phyloP scores from a whole-genome alignment of 768 basidiomycete genomes.

The Boletus coccyginus region DNA sequence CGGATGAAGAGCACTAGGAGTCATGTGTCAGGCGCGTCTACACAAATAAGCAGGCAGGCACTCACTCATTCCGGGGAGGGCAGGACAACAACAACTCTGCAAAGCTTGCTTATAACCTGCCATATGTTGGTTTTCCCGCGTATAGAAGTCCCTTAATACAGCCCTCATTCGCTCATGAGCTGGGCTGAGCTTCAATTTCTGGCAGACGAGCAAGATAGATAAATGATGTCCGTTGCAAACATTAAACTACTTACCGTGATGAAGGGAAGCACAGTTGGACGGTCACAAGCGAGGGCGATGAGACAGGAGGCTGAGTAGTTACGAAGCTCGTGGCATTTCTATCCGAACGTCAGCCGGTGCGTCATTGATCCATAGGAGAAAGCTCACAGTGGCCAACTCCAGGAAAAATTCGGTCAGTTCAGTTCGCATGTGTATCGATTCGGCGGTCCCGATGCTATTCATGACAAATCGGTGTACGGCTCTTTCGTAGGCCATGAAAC shows the following conservation, averaged over 20 bases:
- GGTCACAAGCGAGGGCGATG: conserved; percentile 42
- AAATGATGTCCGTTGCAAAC: background rate
- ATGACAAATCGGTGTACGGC: conserved; percentile 43
- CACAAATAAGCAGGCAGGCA: background rate
- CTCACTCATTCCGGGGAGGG: conserved; percentile 34
- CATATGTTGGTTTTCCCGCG: conserved; percentile 25
- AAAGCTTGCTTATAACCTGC: conserved; percentile 30
- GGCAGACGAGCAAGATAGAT: background rate
- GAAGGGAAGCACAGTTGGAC: conserved; percentile 35
- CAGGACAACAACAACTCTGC: conserved; percentile 27
- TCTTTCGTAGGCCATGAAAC: conserved; percentile 36
- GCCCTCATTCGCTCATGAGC: conserved; percentile 20
- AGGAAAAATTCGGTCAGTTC: conserved; percentile 42
- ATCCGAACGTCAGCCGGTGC: conserved; percentile 1
- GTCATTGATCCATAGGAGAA: background rate
- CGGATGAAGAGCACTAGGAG: conserved; percentile 30
- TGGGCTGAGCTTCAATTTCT: conserved; percentile 28
- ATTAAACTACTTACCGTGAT: conserved; percentile 16
- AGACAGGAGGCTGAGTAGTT: conserved; percentile 45
- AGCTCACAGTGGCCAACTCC: conserved; percentile 41
- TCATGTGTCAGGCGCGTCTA: conserved; percentile 1
- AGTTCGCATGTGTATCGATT: conserved; percentile 18
- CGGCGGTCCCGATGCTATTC: conserved; percentile 31
- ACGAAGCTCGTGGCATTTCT: conserved; percentile 45
- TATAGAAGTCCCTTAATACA: conserved; percentile 22